These are phyloP conservation scores for Cyclotella choctawhatcheeana DNA, from an alignment of 108 stramenopile genomes.

Conservation along the genomic window DNA sequence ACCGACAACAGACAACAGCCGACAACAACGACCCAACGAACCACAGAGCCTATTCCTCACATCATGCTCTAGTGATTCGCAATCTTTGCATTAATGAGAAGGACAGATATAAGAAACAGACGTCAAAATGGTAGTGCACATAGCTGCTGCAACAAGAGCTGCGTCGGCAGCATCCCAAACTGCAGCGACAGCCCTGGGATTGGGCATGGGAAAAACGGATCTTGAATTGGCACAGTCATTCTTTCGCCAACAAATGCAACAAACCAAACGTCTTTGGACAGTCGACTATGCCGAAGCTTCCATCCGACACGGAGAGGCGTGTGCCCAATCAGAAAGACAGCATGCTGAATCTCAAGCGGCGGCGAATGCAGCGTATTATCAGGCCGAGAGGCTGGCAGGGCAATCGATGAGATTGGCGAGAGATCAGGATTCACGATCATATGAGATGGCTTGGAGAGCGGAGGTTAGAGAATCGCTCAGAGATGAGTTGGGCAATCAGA, in stretches of 20 bases:
- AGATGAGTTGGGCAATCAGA: slow-evolving; percentile 11
- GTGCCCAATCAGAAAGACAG: neutral
- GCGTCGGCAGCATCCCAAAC: neutral
- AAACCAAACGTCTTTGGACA: slow-evolving; percentile 5
- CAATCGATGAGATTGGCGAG: slow-evolving; percentile 8
- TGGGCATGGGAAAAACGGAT: slow-evolving; percentile 8
- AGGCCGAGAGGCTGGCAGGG: neutral
- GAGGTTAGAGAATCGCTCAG: slow-evolving; percentile 1
- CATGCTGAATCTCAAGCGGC: neutral
- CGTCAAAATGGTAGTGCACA: slow-evolving; percentile 6
- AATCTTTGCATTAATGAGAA: too few relatives aligned
- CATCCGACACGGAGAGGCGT: slow-evolving; percentile 4
- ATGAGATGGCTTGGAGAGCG: slow-evolving; percentile 13
- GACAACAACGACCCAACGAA: too few relatives aligned
- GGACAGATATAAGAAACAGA: too few relatives aligned
- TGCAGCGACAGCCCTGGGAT: slow-evolving; percentile 1
- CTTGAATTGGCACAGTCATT: neutral
- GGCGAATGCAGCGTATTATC: slow-evolving; percentile 1
- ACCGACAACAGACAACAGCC: too few relatives aligned
- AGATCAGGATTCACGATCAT: neutral
- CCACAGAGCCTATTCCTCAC: too few relatives aligned
- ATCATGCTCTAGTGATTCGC: too few relatives aligned
- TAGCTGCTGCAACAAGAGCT: neutral
- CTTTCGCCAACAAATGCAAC: slow-evolving; percentile 1
- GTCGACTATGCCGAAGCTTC: slow-evolving; percentile 3